Conservation (phyloP, 1,139 yeast species). For the Pichia kudriavzevii region DNA sequence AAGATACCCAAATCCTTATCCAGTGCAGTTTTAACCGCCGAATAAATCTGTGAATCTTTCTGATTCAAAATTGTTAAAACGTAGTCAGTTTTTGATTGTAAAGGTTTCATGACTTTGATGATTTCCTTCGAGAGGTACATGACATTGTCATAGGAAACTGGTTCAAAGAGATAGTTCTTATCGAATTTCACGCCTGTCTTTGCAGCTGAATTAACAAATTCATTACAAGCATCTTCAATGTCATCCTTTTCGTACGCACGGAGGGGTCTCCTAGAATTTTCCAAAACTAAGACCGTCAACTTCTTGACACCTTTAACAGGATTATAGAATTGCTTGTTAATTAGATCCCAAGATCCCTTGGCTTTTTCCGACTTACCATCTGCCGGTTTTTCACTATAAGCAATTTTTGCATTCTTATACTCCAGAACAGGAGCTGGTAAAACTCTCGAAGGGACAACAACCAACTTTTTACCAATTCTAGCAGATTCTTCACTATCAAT, state of each 20-base stretch:
- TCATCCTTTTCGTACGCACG: conserved; percentile 14
- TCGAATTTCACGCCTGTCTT: conserved; percentile 17
- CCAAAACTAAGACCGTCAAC: conserved; percentile 16
- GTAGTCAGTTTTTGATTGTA: conserved; percentile 15
- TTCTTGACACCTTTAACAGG: conserved; percentile 16
- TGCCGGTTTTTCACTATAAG: conserved; percentile 14
- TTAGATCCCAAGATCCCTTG: conserved; percentile 23
- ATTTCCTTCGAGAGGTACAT: conserved; percentile 14
- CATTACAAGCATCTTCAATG: conserved; percentile 15
- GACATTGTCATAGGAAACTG: conserved; percentile 12
- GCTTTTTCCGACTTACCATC: conserved; percentile 21
- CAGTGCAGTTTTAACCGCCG: conserved; percentile 19
- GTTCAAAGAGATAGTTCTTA: conserved; percentile 8
- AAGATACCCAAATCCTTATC: conserved; percentile 21
- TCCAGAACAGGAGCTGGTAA: conserved; percentile 18
- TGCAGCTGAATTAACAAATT: conserved; percentile 15
- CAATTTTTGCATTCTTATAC: conserved; percentile 16
- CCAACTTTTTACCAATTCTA: conserved; percentile 20
- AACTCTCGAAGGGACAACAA: conserved; percentile 23
- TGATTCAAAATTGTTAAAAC: conserved; percentile 19
- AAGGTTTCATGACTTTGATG: conserved; percentile 10
- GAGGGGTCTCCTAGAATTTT: conserved; percentile 16
- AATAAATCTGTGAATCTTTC: conserved; percentile 18
- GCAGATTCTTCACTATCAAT: conserved; percentile 12
- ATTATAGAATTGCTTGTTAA: conserved; percentile 16